Percentiles rank a stretch among this genome's conserved stretches.
phyloP scores from a whole-genome alignment of 306 rosid genomes.

The Cicer arietinum region DNA sequence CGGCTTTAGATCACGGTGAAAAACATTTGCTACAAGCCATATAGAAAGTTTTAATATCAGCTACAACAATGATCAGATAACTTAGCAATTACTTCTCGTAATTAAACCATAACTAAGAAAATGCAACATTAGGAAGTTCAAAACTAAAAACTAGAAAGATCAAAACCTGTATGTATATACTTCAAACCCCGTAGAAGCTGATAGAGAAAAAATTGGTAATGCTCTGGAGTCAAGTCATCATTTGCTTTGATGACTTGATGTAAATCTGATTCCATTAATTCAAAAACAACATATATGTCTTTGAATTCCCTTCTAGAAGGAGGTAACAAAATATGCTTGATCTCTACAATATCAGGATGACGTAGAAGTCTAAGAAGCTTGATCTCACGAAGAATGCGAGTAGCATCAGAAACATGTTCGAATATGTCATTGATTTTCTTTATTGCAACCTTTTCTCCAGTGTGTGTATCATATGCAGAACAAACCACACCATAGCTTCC shows the following conservation, averaged over 20 bases:
- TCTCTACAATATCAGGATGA: conserved; percentile 98
- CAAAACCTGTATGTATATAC: conserved; percentile 94
- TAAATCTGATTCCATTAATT: conserved; percentile 98
- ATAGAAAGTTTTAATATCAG: conserved; percentile 46
- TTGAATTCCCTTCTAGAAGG: conserved; percentile 99
- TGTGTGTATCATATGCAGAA: conserved; percentile 91
- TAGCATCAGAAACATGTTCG: conserved; percentile 98
- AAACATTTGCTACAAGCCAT: conserved; percentile 88
- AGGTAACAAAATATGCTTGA: conserved; percentile 94
- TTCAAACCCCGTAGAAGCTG: conserved; percentile 98
- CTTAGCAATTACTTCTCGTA: conserved; percentile 39
- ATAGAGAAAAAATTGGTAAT: conserved; percentile 96
- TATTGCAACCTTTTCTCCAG: conserved; percentile 95
- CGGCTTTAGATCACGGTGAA: conserved; percentile 97
- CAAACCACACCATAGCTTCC: conserved; percentile 99
- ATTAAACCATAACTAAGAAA: conserved; percentile 19
- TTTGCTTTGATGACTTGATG: conserved; percentile 99
- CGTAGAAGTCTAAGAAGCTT: conserved; percentile 93
- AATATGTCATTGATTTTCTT: conserved; percentile 97
- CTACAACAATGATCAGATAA: conserved; percentile 33
- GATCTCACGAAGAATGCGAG: conserved; percentile 97
- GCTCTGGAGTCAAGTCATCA: conserved; percentile 96
- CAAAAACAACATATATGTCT: conserved; percentile 97
- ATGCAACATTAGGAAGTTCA: conserved; percentile 14
- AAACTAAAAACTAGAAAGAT: conserved; percentile 32